Evolutionary conservation across 2,329 filamentous ascomycete species (phyloP).

Genomic region (Ophiocordyceps polyrhachis-furcata): DNA sequence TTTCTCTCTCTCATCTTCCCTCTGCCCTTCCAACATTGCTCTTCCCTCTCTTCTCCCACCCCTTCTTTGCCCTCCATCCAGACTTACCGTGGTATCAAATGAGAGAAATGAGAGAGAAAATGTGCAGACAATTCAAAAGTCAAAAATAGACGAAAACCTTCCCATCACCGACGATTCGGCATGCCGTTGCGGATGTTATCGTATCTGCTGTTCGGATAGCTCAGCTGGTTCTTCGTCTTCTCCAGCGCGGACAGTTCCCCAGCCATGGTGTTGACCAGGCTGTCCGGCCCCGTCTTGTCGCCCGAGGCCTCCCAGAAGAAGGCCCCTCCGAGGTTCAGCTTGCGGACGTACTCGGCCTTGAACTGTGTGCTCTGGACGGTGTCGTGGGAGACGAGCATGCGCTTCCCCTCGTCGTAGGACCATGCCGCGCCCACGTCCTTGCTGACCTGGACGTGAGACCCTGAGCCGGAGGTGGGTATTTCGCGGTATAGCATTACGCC

Average conservation of each 20-base stretch:
- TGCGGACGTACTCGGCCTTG: constrained; percentile 47
- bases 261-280: constrained; percentile 38
- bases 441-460: constrained; percentile 30
- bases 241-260: constrained; percentile 29
- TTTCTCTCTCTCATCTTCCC: no score
- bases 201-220: constrained; percentile 37
- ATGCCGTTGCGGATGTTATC: constrained; percentile 30
- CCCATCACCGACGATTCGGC: no score
- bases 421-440: constrained; percentile 43
- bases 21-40: background rate
- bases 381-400: constrained; percentile 54
- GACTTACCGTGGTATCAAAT: background rate
- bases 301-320: constrained; percentile 76
- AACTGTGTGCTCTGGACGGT: constrained; percentile 34
- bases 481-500: constrained; percentile 59
- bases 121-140: background rate
- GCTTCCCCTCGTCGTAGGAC: constrained; percentile 41
- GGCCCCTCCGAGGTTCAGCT: constrained; percentile 46
- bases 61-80: no score
- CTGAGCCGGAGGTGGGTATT: constrained; percentile 41
- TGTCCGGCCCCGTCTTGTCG: constrained; percentile 33
- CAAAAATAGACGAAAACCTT: background rate
- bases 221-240: constrained; percentile 26
- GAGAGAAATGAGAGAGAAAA: background rate
- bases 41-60: no score